A percentile compares a stretch with the other conserved stretches of the same genome.
phyloP scores from a whole-genome alignment of 768 basidiomycete species.

The Amylocystis lapponica region DNA sequence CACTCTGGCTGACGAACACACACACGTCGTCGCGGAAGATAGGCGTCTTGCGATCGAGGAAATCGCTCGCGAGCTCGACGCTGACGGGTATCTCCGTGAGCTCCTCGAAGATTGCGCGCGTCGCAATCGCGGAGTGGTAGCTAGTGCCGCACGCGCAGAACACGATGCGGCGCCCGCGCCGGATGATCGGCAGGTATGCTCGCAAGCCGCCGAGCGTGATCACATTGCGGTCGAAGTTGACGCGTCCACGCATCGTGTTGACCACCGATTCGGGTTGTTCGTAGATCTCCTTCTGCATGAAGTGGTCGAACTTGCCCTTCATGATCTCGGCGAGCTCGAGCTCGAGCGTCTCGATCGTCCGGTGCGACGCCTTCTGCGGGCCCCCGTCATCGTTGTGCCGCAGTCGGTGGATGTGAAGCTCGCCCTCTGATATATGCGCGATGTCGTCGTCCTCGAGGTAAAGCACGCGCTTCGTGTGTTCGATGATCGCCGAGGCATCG shows the following conservation, averaged over 20 bases:
- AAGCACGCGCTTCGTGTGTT: slow-evolving; percentile 98
- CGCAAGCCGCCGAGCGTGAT: slow-evolving; percentile 95
- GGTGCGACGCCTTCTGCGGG: slow-evolving; percentile 59
- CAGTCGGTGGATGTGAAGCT: slow-evolving; percentile 97
- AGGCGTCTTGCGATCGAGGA: slow-evolving; percentile 97
- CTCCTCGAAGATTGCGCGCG: slow-evolving; percentile 97
- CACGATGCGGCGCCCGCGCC: slow-evolving; percentile 89
- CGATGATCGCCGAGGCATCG: slow-evolving; percentile 92
- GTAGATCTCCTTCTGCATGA: slow-evolving; percentile 99
- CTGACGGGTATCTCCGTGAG: slow-evolving; percentile 97
- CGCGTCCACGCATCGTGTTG: slow-evolving; percentile 99
- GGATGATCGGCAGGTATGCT: slow-evolving; percentile 92
- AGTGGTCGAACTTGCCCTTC: slow-evolving; percentile 99
- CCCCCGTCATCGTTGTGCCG: slow-evolving; percentile 78
- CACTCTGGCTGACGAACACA: slow-evolving; percentile 94
- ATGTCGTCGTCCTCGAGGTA: slow-evolving; percentile 99
- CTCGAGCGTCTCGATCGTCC: slow-evolving; percentile 96
- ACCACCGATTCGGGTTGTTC: slow-evolving; percentile 99
- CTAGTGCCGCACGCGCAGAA: slow-evolving; percentile 99
- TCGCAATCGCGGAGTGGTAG: slow-evolving; percentile 96
- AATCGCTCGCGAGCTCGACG: slow-evolving; percentile 96
- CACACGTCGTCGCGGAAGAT: slow-evolving; percentile 99
- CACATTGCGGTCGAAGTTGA: slow-evolving; percentile 91
- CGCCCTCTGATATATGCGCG: slow-evolving; percentile 94
- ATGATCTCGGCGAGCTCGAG: slow-evolving; percentile 99